These are phyloP conservation scores for Ochetophila trinervis DNA, from an alignment of 306 rosid genomes.

Conservation along the genomic window DNA sequence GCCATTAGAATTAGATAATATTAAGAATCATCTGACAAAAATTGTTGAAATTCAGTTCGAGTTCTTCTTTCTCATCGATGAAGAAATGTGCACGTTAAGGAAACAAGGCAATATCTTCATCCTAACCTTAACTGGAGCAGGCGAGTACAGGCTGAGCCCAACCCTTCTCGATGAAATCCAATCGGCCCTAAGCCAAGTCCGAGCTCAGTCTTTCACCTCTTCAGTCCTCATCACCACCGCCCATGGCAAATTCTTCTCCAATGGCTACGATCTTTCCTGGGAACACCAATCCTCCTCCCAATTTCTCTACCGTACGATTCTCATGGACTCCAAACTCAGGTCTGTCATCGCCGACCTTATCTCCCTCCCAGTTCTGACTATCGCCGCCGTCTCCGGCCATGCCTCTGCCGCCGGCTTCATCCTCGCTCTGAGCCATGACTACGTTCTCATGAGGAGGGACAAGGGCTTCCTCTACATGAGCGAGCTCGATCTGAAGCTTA, in stretches of 20 bases:
- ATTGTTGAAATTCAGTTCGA: too few species aligned
- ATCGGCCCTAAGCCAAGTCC: slow-evolving; percentile 49
- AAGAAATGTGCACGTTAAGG: slow-evolving; percentile 68
- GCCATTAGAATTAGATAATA: too few species aligned
- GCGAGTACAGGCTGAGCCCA: slow-evolving; percentile 71
- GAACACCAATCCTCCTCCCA: slow-evolving; percentile 18
- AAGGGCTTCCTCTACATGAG: slow-evolving; percentile 82
- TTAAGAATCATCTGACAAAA: too few species aligned
- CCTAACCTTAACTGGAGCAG: slow-evolving; percentile 60
- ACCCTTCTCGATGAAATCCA: slow-evolving; percentile 50
- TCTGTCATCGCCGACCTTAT: slow-evolving; percentile 51
- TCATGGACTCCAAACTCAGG: slow-evolving; percentile 35
- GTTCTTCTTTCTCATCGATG: too few species aligned
- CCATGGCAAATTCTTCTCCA: slow-evolving; percentile 81
- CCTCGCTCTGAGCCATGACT: slow-evolving; percentile 72
- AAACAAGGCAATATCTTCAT: slow-evolving; percentile 62
- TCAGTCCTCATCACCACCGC: slow-evolving; percentile 80
- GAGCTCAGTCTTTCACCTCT: slow-evolving; percentile 24
- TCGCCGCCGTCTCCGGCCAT: slow-evolving; percentile 77
- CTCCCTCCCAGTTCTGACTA: slow-evolving; percentile 72
- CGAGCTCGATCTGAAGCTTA: slow-evolving; percentile 62
- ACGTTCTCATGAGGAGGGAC: slow-evolving; percentile 65
- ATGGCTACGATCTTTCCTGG: slow-evolving; percentile 78
- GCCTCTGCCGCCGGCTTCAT: slow-evolving; percentile 71
- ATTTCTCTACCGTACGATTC: slow-evolving; percentile 7